Evolutionary conservation across 345 rosid genomes (phyloP).

Genomic region (Citrus mangshanensis): DNA sequence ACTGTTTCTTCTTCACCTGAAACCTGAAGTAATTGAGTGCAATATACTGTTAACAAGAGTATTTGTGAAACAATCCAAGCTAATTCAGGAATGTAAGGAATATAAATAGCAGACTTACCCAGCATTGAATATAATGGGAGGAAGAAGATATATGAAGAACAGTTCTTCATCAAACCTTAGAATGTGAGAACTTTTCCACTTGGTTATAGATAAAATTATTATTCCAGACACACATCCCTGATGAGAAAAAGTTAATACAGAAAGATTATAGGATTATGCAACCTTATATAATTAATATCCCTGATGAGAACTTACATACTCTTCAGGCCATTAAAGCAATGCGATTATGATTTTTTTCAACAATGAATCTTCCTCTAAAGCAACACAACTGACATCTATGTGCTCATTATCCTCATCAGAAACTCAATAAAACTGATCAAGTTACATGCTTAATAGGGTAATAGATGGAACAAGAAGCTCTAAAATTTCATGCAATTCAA

Average conservation of each 20-base stretch:
- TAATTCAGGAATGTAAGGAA: not conserved
- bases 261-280: not conserved
- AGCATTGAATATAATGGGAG: constrained; percentile 94
- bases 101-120: constrained; percentile 47
- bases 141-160: constrained; percentile 93
- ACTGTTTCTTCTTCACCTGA: constrained; percentile 93
- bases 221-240: constrained; percentile 71
- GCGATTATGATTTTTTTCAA: not conserved
- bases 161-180: constrained; percentile 71
- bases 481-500: not conserved
- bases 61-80: not conserved
- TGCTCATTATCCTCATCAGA: not conserved
- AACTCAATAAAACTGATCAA: not conserved
- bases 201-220: constrained; percentile 54
- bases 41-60: not conserved
- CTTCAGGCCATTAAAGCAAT: not conserved
- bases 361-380: not conserved
- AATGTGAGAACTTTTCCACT: constrained; percentile 76
- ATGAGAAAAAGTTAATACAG: not conserved
- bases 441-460: not conserved
- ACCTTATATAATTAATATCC: not conserved
- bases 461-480: not conserved
- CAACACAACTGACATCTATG: not conserved
- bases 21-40: constrained; percentile 43
- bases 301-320: not conserved